Percentiles rank a stretch among this genome's conserved stretches.
These are phyloP conservation scores for Madurella mycetomatis DNA, from an alignment of 2,329 filamentous ascomycete species.

Conservation along the genomic window DNA sequence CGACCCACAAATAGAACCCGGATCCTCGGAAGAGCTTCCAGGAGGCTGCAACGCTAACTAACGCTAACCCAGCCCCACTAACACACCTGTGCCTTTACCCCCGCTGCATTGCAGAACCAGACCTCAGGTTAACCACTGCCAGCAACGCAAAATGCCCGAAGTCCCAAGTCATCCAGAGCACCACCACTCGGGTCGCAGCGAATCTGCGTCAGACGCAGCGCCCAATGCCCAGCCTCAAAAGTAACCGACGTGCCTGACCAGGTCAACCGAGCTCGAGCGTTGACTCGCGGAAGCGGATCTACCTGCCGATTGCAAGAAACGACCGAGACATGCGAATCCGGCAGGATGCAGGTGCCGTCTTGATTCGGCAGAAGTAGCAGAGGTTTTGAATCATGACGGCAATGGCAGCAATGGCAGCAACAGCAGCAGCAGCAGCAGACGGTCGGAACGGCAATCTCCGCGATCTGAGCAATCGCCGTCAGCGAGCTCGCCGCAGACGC, in stretches of 20 bases:
- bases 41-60: not conserved
- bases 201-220: too few relatives aligned
- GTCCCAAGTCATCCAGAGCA: too few relatives aligned
- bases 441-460: constrained; percentile 19
- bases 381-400: constrained; percentile 7
- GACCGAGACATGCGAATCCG: not conserved
- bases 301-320: too few relatives aligned
- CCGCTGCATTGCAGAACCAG: not conserved
- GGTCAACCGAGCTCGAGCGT: too few relatives aligned
- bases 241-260: too few relatives aligned
- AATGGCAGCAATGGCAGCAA: not conserved
- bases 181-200: too few relatives aligned
- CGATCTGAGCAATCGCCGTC: constrained; percentile 12
- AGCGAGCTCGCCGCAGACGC: not conserved
- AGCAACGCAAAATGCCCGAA: too few relatives aligned
- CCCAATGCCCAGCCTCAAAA: too few relatives aligned
- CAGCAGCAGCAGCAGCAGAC: not conserved
- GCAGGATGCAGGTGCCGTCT: constrained; percentile 1
- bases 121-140: too few relatives aligned
- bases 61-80: not conserved
- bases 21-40: not conserved
- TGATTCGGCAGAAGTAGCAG: not conserved
- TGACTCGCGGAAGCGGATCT: too few relatives aligned
- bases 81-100: not conserved
- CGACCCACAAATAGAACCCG: not conserved